These are phyloP conservation scores for Pleurotus pulmonarius DNA, from an alignment of 768 basidiomycete genomes.

Conservation along the genomic window DNA sequence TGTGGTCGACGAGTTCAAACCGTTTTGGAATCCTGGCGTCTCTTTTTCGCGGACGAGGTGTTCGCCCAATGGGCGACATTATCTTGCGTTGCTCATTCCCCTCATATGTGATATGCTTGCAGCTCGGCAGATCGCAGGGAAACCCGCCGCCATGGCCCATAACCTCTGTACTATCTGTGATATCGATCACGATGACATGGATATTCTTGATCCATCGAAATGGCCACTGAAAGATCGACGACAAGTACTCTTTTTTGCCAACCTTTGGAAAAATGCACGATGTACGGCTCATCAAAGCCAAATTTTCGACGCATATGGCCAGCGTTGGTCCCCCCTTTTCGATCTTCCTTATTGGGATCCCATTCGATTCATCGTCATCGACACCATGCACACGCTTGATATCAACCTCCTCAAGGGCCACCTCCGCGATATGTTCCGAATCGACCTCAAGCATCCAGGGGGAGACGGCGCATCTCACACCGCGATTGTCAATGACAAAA, in stretches of 20 bases:
- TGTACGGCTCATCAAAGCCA: constrained; percentile 10
- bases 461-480: background rate
- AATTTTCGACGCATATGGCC: constrained; percentile 17
- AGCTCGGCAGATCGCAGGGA: constrained; percentile 22
- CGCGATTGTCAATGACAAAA: background rate
- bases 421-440: constrained; percentile 19
- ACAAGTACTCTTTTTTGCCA: constrained; percentile 14
- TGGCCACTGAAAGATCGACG: constrained; percentile 18
- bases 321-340: constrained; percentile 26
- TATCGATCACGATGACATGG: constrained; percentile 13
- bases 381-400: constrained; percentile 39
- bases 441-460: constrained; percentile 12
- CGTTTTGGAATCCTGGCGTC: background rate
- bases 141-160: constrained; percentile 10
- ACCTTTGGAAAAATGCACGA: constrained; percentile 18
- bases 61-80: background rate
- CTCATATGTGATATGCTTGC: constrained; percentile 24
- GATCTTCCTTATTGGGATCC: constrained; percentile 37
- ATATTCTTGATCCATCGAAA: constrained; percentile 11
- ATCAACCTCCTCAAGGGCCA: constrained; percentile 30
- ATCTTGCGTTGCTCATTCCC: background rate
- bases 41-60: background rate
- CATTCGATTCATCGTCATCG: constrained; percentile 23
- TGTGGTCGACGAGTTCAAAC: background rate
- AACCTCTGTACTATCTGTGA: constrained; percentile 20